Conservation (phyloP, 495 filamentous ascomycete species). For the Hamigera avellanea region DNA sequence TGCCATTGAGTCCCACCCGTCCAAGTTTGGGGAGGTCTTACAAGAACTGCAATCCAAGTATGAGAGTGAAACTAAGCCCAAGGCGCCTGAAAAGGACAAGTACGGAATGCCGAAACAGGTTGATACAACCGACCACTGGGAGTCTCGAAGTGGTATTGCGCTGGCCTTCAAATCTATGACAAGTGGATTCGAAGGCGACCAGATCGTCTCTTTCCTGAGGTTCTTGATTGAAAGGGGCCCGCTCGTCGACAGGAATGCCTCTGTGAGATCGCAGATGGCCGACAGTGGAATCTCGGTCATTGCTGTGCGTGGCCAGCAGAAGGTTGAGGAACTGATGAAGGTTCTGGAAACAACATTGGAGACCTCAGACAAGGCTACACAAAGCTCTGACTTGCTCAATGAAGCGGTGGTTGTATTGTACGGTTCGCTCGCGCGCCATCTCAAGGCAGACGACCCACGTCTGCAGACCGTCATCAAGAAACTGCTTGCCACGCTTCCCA, state of each 20-base stretch:
- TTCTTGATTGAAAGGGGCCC: slow-evolving; percentile 81
- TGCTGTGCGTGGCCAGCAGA: slow-evolving; percentile 58
- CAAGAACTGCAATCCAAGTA: slow-evolving; percentile 57
- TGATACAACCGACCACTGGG: slow-evolving; percentile 80
- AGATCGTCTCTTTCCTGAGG: slow-evolving; percentile 64
- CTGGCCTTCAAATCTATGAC: slow-evolving; percentile 76
- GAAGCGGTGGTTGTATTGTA: slow-evolving; percentile 97
- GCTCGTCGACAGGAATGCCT: slow-evolving; percentile 62
- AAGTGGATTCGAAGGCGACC: slow-evolving; percentile 48
- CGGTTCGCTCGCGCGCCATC: slow-evolving; percentile 79
- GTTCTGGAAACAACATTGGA: slow-evolving; percentile 78
- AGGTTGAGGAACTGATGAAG: slow-evolving; percentile 85
- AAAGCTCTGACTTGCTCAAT: slow-evolving; percentile 74
- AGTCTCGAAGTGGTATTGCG: slow-evolving; percentile 75
- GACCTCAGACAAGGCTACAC: slow-evolving; percentile 64
- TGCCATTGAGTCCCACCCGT: slow-evolving; percentile 46
- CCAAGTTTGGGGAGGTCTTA: slow-evolving; percentile 45
- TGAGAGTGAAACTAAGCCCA: slow-evolving; percentile 64
- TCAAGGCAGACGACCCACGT: slow-evolving; percentile 70
- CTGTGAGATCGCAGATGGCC: slow-evolving; percentile 82
- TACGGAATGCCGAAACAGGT: slow-evolving; percentile 87
- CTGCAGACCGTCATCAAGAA: slow-evolving; percentile 76
- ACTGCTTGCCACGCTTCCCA: slow-evolving; percentile 74
- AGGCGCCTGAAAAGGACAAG: slow-evolving; percentile 69
- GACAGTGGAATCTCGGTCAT: slow-evolving; percentile 79